Conservation (phyloP, 192 early-diverging fungal genomes). For the Coemansia sp. region DNA sequence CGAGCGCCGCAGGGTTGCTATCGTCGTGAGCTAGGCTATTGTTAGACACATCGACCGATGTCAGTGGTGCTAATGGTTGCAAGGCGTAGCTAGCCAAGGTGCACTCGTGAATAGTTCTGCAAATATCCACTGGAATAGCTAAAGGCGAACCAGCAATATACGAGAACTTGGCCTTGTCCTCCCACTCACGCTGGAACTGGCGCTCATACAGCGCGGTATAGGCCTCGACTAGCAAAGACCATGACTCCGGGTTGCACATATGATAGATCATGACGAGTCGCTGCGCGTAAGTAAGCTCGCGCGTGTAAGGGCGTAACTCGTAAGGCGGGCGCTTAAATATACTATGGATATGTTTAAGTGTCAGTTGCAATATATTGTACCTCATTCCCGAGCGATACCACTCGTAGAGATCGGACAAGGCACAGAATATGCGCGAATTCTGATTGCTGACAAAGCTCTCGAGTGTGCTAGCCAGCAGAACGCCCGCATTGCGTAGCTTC, state of each 20-base stretch:
- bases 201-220: constrained; percentile 25
- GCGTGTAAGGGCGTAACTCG: constrained; percentile 34
- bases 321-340: constrained; percentile 45
- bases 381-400: constrained; percentile 28
- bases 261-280: constrained; percentile 39
- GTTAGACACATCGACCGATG: neutral
- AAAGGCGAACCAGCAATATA: neutral
- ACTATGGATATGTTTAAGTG: constrained; percentile 40
- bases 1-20: constrained; percentile 1
- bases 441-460: constrained; percentile 52
- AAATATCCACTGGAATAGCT: constrained; percentile 18
- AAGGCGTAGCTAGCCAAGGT: constrained; percentile 6
- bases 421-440: constrained; percentile 44
- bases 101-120: constrained; percentile 30
- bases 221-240: constrained; percentile 24
- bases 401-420: constrained; percentile 25
- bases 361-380: constrained; percentile 28
- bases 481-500: constrained; percentile 3
- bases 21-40: neutral
- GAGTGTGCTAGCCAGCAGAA: constrained; percentile 16
- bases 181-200: constrained; percentile 19
- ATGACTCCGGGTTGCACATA: constrained; percentile 17
- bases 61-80: neutral
- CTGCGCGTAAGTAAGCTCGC: constrained; percentile 40
- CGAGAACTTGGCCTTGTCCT: constrained; percentile 35